Evolutionary conservation across 2,329 filamentous ascomycete genomes (phyloP), one percentile per base, ranked within the genome.

Genomic region (Neofusicoccum umdonicola): DNA sequence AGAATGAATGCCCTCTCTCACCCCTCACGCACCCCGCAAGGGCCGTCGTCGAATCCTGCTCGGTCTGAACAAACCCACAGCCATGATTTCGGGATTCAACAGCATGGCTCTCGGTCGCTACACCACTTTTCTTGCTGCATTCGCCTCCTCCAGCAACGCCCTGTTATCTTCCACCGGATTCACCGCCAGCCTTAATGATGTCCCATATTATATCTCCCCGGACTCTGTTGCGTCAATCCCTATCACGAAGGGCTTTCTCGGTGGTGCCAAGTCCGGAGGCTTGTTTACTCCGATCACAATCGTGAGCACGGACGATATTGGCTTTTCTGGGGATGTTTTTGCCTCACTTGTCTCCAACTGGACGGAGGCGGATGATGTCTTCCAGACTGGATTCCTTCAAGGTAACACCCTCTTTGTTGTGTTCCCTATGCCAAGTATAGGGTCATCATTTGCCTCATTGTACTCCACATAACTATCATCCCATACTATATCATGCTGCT

Each of bases 121-220:
- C 31, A 12, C 31, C 27, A 13, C 15, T 11, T n/a, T 48, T 22
- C 31, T 60, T 4, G 27, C 56, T 27, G 27, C 31, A 12, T 47
- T 60, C 8, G 42, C 19, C n/a, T 8, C 42, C 15, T 47, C n/a
- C 4, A 47, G 41, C 41, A 48, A 45, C 13, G 58, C 45, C 45
- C 9, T 34, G 22, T 12, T 72, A 0, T 71, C 71, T 12, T 70
- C 74, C 11, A 80, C 77, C 3, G 79, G 78, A 5, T 77, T 77
- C 64, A 81, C 78, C 0, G 75, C 80, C 0, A 71, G 73, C 4
- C 68, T 81, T 2, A 73, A 77, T 47, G 77, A 75, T 41, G 68
- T 78, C 11, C 68, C 74, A 3, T 80, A 80, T 68, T 81, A 79
- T 66, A 68, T 80, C 4, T 77, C 79, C 5, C 73, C 77, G 3